Evolutionary conservation across 2,329 filamentous ascomycete species (phyloP).

Genomic region (Xylariaceae sp.): DNA sequence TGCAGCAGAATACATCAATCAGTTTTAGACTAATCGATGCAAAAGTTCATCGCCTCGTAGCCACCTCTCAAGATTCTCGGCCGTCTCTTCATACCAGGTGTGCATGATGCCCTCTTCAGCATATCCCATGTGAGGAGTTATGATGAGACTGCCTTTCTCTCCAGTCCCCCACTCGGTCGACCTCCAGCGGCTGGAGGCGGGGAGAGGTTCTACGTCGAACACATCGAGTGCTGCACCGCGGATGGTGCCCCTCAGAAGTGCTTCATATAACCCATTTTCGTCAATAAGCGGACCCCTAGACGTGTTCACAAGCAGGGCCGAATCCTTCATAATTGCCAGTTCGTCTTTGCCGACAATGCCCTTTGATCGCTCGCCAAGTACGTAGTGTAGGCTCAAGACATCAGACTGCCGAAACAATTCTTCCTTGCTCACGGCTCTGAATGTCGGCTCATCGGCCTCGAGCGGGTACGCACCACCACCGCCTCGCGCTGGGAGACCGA

Average conservation of each 20-base stretch:
- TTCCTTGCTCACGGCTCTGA: constrained; percentile 56
- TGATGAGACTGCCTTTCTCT: constrained; percentile 51
- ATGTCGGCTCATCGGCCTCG: constrained; percentile 31
- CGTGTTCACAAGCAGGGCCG: constrained; percentile 66
- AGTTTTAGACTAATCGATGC: too few relatives aligned
- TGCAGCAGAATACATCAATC: too few relatives aligned
- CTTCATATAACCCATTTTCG: constrained; percentile 58
- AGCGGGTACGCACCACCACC: background rate
- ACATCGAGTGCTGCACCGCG: constrained; percentile 68
- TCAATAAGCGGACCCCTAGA: constrained; percentile 67
- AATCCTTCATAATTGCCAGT: constrained; percentile 57
- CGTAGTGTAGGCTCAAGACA: constrained; percentile 65
- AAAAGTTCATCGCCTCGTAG: constrained; percentile 8
- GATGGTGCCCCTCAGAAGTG: constrained; percentile 56
- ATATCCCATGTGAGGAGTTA: constrained; percentile 74
- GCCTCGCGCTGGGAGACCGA: constrained; percentile 45
- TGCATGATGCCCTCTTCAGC: constrained; percentile 62
- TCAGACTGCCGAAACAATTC: constrained; percentile 60
- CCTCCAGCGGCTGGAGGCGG: too few relatives aligned
- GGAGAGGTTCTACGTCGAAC: constrained; percentile 69
- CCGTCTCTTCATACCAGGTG: constrained; percentile 65
- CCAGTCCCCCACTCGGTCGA: constrained; percentile 60
- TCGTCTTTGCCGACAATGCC: too few relatives aligned
- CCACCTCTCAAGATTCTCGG: constrained; percentile 58
- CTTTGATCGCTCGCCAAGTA: constrained; percentile 60